Evolutionary conservation across 192 early-diverging fungal species (phyloP).

Genomic region (Spinellus fusiger): DNA sequence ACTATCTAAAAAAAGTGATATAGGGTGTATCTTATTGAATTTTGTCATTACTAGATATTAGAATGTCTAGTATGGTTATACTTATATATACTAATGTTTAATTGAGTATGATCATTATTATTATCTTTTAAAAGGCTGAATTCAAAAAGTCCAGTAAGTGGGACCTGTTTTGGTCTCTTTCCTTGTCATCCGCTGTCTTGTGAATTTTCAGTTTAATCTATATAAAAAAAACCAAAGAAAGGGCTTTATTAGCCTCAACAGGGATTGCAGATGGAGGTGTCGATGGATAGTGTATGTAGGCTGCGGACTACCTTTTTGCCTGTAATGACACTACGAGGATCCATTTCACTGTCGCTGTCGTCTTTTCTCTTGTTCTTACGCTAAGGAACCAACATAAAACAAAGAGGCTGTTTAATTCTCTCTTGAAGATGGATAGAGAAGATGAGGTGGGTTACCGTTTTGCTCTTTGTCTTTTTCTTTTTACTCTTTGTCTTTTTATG

Average conservation of each 20-base stretch:
- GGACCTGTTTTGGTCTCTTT: slow-evolving; percentile 22
- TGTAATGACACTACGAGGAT: slow-evolving; percentile 21
- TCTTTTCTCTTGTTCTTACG: no score
- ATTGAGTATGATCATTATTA: not conserved
- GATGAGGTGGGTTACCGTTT: no score
- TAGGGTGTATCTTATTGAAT: no score
- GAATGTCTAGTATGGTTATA: not conserved
- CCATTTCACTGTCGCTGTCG: not conserved
- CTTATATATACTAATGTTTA: not conserved
- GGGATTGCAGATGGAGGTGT: not conserved
- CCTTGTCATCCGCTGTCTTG: slow-evolving; percentile 26
- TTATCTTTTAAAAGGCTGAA: slow-evolving; percentile 19
- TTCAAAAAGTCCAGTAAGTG: slow-evolving; percentile 27
- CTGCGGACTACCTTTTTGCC: slow-evolving; percentile 22
- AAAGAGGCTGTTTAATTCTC: no score
- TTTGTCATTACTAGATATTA: not conserved
- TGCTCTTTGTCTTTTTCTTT: no score
- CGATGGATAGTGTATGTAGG: not conserved
- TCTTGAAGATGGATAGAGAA: no score
- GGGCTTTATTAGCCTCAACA: not conserved
- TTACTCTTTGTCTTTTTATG: not conserved
- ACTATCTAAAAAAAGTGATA: no score
- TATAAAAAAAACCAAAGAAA: not conserved
- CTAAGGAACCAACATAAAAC: no score
- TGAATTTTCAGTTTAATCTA: slow-evolving; percentile 31